phyloP scores from a whole-genome alignment of 2,329 filamentous ascomycete species.

The Oidium heveae region DNA sequence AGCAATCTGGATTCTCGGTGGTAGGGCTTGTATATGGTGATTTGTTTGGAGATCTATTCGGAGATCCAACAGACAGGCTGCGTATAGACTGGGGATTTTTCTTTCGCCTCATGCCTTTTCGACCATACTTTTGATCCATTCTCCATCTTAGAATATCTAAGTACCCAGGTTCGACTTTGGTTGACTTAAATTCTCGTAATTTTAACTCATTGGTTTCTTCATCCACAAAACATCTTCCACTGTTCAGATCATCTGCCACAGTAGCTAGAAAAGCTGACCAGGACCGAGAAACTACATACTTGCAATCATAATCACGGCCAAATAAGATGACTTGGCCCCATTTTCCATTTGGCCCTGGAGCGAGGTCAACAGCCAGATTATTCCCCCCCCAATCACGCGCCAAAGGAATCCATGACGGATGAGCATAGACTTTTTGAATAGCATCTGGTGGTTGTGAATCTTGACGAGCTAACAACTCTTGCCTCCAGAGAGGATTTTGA shows the following conservation, averaged over 20 bases:
- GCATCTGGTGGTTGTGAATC: constrained; percentile 68
- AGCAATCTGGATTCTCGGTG: constrained; percentile 32
- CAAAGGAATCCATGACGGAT: constrained; percentile 85
- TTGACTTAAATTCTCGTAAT: constrained; percentile 70
- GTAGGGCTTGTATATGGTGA: constrained; percentile 42
- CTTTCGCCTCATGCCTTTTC: constrained; percentile 20
- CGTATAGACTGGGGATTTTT: constrained; percentile 26
- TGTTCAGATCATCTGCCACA: constrained; percentile 73
- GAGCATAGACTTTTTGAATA: constrained; percentile 79
- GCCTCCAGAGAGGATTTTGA: constrained; percentile 45
- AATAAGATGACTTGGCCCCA: constrained; percentile 97
- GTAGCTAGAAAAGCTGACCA: constrained; percentile 73
- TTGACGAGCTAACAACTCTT: constrained; percentile 63
- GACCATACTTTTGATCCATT: constrained; percentile 81
- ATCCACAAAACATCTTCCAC: constrained; percentile 75
- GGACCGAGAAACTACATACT: constrained; percentile 83
- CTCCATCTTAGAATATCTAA: constrained; percentile 90
- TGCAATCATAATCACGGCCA: constrained; percentile 93
- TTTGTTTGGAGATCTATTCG: constrained; percentile 20
- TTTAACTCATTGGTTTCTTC: constrained; percentile 84
- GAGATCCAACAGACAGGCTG: constrained; percentile 8
- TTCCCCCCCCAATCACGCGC: constrained; percentile 98
- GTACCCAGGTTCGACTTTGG: constrained; percentile 75
- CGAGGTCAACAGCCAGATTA: constrained; percentile 80
- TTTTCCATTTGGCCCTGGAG: constrained; percentile 65